These are phyloP conservation scores for Mollisiaceae sp. DNA, from an alignment of 2,329 filamentous ascomycete genomes.

Conservation along the genomic window DNA sequence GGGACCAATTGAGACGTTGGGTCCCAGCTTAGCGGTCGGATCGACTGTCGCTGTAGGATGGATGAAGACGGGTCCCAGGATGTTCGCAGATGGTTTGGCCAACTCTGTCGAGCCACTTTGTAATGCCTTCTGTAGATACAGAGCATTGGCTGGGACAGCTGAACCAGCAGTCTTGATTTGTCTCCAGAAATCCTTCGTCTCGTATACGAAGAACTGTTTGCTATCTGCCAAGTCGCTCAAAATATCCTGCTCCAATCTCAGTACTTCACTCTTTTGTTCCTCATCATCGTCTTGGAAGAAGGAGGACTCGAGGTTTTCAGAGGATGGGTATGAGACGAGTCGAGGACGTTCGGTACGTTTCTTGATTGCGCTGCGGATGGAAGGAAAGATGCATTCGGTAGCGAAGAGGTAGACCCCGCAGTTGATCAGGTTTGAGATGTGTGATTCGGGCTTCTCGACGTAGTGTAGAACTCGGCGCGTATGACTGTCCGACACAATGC, in stretches of 20 bases:
- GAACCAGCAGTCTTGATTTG: constrained; percentile 99
- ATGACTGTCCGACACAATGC: constrained; percentile 93
- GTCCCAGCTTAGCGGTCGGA: constrained; percentile 93
- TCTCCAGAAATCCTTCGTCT: constrained; percentile 99
- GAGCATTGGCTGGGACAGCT: constrained; percentile 92
- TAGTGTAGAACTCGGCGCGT: constrained; percentile 97
- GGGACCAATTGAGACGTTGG: constrained; percentile 96
- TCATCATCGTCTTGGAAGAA: constrained; percentile 74
- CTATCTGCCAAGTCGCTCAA: constrained; percentile 93
- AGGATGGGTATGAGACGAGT: constrained; percentile 92
- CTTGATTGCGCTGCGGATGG: constrained; percentile 93
- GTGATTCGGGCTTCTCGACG: constrained; percentile 97
- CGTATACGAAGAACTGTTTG: constrained; percentile 97
- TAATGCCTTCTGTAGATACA: constrained; percentile 94
- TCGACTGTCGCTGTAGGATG: constrained; percentile 90
- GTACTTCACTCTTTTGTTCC: constrained; percentile 78
- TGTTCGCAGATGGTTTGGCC: constrained; percentile 80
- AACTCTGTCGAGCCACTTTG: constrained; percentile 84
- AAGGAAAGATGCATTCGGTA: constrained; percentile 94
- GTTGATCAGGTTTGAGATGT: constrained; percentile 99
- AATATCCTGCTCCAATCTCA: constrained; percentile 96
- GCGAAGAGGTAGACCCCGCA: constrained; percentile 98
- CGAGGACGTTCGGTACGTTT: constrained; percentile 89
- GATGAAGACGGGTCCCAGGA: constrained; percentile 92
- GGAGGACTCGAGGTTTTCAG: constrained; percentile 83